Percentiles rank a stretch among this genome's conserved stretches.
These are phyloP conservation scores for Ceratonia siliqua DNA, from an alignment of 306 rosid species.

Conservation along the genomic window DNA sequence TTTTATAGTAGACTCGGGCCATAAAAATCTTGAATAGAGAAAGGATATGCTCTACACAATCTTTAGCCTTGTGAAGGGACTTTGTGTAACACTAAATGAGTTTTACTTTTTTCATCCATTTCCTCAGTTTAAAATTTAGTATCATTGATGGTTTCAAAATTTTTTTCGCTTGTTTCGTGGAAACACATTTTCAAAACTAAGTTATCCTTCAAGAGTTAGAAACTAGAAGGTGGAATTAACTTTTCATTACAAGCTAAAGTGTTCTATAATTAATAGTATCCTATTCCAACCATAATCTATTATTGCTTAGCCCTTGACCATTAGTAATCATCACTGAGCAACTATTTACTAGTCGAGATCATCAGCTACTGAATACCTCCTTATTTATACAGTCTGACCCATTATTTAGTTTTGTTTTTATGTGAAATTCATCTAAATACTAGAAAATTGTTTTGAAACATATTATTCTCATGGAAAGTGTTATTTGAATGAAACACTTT, in stretches of 20 bases:
- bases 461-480: too few relatives aligned
- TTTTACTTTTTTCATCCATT: too few relatives aligned
- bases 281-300: not conserved
- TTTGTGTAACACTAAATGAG: too few relatives aligned
- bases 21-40: too few relatives aligned
- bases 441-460: not conserved
- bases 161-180: not conserved
- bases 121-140: not conserved
- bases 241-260: not conserved
- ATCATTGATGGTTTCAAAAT: not conserved
- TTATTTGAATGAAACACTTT: not conserved
- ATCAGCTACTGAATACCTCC: not conserved
- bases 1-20: too few relatives aligned
- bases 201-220: not conserved
- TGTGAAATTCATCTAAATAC: not conserved
- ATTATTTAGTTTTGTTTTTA: not conserved
- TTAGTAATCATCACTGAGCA: not conserved
- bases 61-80: too few relatives aligned
- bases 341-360: not conserved
- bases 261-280: not conserved
- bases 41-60: too few relatives aligned
- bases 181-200: not conserved
- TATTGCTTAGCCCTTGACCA: not conserved
- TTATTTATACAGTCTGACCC: not conserved
- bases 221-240: not conserved